Evolutionary conservation across 352 stramenopile genomes (phyloP), one percentile per base, ranked within the genome.

Genomic region (Globisporangium barbulae): DNA sequence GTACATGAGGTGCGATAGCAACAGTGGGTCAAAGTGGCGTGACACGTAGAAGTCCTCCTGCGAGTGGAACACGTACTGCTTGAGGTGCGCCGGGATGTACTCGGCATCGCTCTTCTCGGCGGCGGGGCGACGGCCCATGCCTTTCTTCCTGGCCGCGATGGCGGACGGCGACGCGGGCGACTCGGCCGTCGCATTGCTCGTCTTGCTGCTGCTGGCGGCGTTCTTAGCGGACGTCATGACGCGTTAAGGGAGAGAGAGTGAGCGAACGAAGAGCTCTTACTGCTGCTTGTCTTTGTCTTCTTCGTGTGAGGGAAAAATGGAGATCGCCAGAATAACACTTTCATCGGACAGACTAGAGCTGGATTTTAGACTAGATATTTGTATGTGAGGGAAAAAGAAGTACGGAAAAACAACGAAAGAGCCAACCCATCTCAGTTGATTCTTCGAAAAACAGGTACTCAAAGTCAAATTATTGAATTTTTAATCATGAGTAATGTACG

Each of bases 41-140:
- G 90, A 95, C 41, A 97, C 79, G 69, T 96, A 98, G 66, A 98
- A 98, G 63, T 98, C 94, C 45, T 96, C 90, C 64, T 97, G 87
- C 64, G 94, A 96, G 65, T 97, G 92, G 67, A 88, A 83, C 10
- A 98, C 89, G 61, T 94, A 91, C 41, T 72, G 76, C 41, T 71
- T 73, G 21, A 98, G 67, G 63, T 96, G 92, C 50, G 61, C n/a
- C 3, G 91, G 94, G 30, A 98, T 83, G 73, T 94, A 97, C 56
- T 93, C 77, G 57, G 78, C 83, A 68, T 94, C 81, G 35, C 66
- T 56, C 53, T 78, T 74, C 37, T 73, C 56, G n/a, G 30, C 39
- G 9, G 55, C 55, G 17, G 35, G 6, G 50, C 2, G 21, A 30
- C 22, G 48, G 22, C 28, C 8, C 42, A 28, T 44, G 5, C 62